Base-by-base conservation (phyloP, 768 basidiomycete genomes). In the Pisolithus tinctorius region DNA sequence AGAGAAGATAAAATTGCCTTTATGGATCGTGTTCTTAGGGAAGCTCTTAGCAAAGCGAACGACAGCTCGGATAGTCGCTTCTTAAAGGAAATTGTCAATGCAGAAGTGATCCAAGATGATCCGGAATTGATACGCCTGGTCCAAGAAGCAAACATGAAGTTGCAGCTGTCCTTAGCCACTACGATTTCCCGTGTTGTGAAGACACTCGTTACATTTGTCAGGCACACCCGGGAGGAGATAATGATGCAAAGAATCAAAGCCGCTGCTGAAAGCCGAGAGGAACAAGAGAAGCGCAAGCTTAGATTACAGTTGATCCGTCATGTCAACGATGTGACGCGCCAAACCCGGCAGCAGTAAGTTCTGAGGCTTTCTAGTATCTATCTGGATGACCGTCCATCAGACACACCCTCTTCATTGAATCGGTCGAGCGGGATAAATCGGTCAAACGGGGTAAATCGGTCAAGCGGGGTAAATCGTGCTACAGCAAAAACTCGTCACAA, bases 351-450 rank as follows among this genome's bases (percentile, higher is more conserved):
- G 17, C 36, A 47, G 63, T 64, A 48, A 53, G 51, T 46, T 23
- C 29, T 30, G 5, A 2, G 13, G 16, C 23, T 47, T 30, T 20
- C 43, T 0, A 6, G 4, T 2, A 20, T 13, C 26, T 29, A 13
- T 36, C 79, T 0, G 30, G 10, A 26, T 16, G 20, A 10, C 42
- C 26, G 4, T 4, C 36, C 20, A 63, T 76, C 31, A 56, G 55
- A 29, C 49, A 54, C 25, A 54, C 53, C 25, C 38, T 51, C 23
- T 4, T 16, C 8, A 48, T 56, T 4, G 36, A 51, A 27, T 40
- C 27, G 16, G 45, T 48, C 16, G 49, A 54, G 36, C 30, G 27
- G 29, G 14, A 34, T 6, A 37, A 8, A 8, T 17, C 40, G n/a
- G n/a, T n/a, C n/a, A n/a, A n/a, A n/a, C n/a, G n/a, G n/a, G n/a